Base-by-base conservation (phyloP, 2,329 filamentous ascomycete genomes). In the Xylaria hypoxylon region DNA sequence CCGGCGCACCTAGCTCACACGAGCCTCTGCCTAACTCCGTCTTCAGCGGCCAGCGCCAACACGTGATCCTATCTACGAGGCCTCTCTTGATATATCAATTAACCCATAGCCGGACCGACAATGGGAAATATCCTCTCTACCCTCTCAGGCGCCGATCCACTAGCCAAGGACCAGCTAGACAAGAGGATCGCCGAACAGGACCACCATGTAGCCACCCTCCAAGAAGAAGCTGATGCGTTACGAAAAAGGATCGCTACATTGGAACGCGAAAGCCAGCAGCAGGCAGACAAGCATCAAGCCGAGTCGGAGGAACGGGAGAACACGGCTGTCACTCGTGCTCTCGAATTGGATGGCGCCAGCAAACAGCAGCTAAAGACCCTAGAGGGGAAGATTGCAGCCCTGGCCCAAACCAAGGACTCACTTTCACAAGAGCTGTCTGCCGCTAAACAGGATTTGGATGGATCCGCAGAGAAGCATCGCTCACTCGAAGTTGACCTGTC, bases 71-170 rank as follows among this genome's bases (percentile, higher is more conserved):
- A 28, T 45, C 5, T 38, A 28, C 59, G 35, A 22, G 19, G 13
- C n/a, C 15, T 33, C 28, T 57, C 33, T 35, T 2, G 7, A 55
- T 33, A 57, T 6, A 38, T 47, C 51, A 63, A 58, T 62, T 48
- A 17, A 35, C 45, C 24, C 44, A 19, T 22, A 53, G 35, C 51
- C 40, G 26, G 48, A 62, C n/a, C 55, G 50, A 72, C 58, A 62
- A 81, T 81, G 79, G 79, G 79, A 73, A 78, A 79, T 74, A 79
- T 80, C 68, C 76, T 82, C 68, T 79, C 77, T 69, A 77, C 76
- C 64, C 79, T 81, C 70, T 74, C 77, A n/a, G 74, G 72, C 68
- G 77, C 76, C 72, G 78, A 77, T 71, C 75, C 76, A 55, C 62
- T 80, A 51, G 74, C 75, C 69, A 76, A 78, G 72, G 70, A 75